Evolutionary conservation across 2,329 filamentous ascomycete species (phyloP), one percentile per base, ranked within the genome.

Genomic region (Pseudogymnoascus sp.): DNA sequence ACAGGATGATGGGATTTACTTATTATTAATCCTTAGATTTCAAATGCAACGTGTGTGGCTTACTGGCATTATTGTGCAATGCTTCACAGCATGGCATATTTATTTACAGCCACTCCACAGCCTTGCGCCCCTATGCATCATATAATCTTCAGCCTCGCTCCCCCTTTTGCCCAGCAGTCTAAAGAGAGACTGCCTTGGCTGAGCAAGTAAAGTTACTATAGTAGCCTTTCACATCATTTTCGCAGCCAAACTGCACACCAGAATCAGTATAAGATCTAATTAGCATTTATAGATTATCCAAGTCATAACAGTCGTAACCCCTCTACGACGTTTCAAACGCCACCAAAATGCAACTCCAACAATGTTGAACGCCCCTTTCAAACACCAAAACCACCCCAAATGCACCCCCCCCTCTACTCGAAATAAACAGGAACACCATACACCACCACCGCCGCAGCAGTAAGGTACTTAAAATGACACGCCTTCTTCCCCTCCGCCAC

Each of bases 341-440:
- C 45, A 7, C 7, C 25, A 52, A 31, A 52, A 52, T 52, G 45
- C 45, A 52, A 52, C 45, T 16, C 45, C 45, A 18, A 1, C 45
- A 31, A 52, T 52, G 21, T 23, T 23, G 45, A 52, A 52, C 18
- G 9, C 45, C 45, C 25, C 23, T 11, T 52, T 52, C 45, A 52
- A 52, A 52, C 49, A 35, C 49, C 43, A 28, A 28, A 49, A 25
- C 43, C 43, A 49, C 41, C 40, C 40, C 8, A 41, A 55, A 55
- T 52, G 49, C 49, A 55, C 28, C 16, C 6, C 2, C 6, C 28
- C n/a, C 9, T 35, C 49, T 64, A 64, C 38, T 75, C 76, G 67
- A 96, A 80, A 76, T 92, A 97, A 66, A 96, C 91, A 31, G 95
- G 95, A 72, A 99, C 88, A 14, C 95, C 95, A 78, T 97, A 99